These are phyloP conservation scores for Prototheca cutis DNA, from an alignment of 163 green algal genomes.

Conservation along the genomic window DNA sequence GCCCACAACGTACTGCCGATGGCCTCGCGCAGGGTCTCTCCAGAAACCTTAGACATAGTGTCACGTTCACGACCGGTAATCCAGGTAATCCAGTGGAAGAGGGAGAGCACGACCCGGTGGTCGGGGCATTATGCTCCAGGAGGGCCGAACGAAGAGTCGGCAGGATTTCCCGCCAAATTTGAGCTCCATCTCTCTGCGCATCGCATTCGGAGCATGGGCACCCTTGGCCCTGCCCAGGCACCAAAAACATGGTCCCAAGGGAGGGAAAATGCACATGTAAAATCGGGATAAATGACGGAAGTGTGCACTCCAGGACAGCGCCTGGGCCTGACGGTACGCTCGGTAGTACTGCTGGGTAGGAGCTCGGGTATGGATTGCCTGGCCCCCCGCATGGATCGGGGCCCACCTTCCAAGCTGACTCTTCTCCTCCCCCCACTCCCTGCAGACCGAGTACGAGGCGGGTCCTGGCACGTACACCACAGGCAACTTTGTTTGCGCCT, in stretches of 20 bases:
- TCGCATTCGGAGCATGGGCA: too few relatives aligned
- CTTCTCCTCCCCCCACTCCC: background rate
- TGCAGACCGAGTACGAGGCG: conserved; percentile 24
- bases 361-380: too few relatives aligned
- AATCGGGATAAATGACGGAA: background rate
- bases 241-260: too few relatives aligned
- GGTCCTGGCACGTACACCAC: conserved; percentile 31
- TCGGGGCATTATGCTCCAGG: too few relatives aligned
- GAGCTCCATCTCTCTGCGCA: background rate
- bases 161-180: background rate
- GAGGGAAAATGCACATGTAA: too few relatives aligned
- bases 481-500: conserved; percentile 28
- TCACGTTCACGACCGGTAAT: conserved; percentile 7
- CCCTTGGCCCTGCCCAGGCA: too few relatives aligned
- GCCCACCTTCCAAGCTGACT: too few relatives aligned
- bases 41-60: conserved; percentile 55
- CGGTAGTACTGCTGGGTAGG: background rate
- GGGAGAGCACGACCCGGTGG: too few relatives aligned
- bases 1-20: conserved; percentile 31
- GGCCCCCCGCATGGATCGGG: too few relatives aligned
- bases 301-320: conserved; percentile 15
- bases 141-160: too few relatives aligned
- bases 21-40: conserved; percentile 68
- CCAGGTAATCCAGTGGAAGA: background rate
- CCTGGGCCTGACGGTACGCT: conserved; percentile 15